phyloP scores from a whole-genome alignment of 768 basidiomycete genomes.

The Lyophyllum decastes region DNA sequence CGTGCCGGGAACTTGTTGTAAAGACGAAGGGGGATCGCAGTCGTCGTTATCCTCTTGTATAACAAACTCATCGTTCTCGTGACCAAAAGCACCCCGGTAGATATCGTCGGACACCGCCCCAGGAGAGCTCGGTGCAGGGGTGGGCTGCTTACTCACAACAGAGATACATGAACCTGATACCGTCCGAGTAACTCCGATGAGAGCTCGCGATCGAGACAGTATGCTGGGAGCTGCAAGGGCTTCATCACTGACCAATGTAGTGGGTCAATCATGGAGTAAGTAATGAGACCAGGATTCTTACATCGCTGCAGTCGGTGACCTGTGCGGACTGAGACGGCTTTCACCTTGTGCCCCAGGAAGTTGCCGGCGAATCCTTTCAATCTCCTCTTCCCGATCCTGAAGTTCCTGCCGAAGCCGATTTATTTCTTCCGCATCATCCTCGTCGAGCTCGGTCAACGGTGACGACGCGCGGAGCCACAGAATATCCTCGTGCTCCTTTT shows the following conservation, averaged over 20 bases:
- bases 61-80: neutral
- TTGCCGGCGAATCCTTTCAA: conserved; percentile 26
- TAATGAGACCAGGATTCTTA: neutral
- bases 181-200: conserved; percentile 33
- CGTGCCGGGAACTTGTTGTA: neutral
- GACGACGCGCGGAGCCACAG: conserved; percentile 24
- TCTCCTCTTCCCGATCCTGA: conserved; percentile 25
- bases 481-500: conserved; percentile 22
- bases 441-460: conserved; percentile 34
- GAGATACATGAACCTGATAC: conserved; percentile 51
- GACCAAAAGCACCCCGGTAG: neutral
- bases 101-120: conserved; percentile 4
- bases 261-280: neutral
- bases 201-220: conserved; percentile 7
- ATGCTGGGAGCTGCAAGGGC: conserved; percentile 6
- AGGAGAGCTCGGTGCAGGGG: conserved; percentile 45
- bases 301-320: conserved; percentile 7
- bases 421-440: conserved; percentile 29
- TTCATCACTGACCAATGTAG: neutral
- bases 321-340: neutral
- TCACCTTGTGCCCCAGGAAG: conserved; percentile 8
- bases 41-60: conserved; percentile 1
- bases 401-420: conserved; percentile 27
- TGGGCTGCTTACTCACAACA: conserved; percentile 47
- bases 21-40: neutral